A percentile compares a stretch with the other conserved stretches of the same genome.
Conservation (phyloP, 192 early-diverging fungal species). For the Mortierella antarctica region DNA sequence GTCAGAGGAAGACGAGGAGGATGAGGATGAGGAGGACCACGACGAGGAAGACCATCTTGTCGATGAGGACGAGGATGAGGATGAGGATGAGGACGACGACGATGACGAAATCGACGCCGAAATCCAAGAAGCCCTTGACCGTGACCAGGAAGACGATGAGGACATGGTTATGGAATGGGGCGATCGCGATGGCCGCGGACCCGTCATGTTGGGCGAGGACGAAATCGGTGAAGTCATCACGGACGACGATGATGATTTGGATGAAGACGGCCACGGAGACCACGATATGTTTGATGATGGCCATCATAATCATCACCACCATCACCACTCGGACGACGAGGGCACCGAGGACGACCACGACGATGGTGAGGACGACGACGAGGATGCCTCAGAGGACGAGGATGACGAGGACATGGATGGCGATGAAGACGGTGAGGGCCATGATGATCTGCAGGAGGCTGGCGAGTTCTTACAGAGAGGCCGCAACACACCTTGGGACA, state of each 20-base stretch:
- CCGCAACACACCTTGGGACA: constrained; percentile 48
- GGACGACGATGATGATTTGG: constrained; percentile 66
- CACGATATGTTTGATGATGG: constrained; percentile 51
- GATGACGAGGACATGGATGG: constrained; percentile 58
- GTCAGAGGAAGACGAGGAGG: constrained; percentile 61
- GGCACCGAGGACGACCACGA: constrained; percentile 68
- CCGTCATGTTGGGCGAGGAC: constrained; percentile 57
- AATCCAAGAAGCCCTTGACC: constrained; percentile 56
- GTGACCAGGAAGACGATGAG: constrained; percentile 66
- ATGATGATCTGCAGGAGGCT: constrained; percentile 34
- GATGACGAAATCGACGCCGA: constrained; percentile 60
- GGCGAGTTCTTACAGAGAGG: constrained; percentile 22
- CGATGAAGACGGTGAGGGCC: constrained; percentile 53
- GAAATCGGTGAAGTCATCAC: constrained; percentile 59
- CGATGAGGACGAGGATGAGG: constrained; percentile 48
- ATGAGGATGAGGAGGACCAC: constrained; percentile 58
- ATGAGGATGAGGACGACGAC: constrained; percentile 57
- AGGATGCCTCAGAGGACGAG: constrained; percentile 56
- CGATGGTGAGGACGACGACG: constrained; percentile 68
- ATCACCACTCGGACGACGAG: constrained; percentile 48
- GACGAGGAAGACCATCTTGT: constrained; percentile 53
- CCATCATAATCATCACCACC: constrained; percentile 49
- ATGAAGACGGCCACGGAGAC: constrained; percentile 61
- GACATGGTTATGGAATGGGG: constrained; percentile 66
- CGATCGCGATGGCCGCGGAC: constrained; percentile 49